These are phyloP conservation scores for Paxillus ammoniavirescens DNA, from an alignment of 768 basidiomycete genomes.

Conservation along the genomic window DNA sequence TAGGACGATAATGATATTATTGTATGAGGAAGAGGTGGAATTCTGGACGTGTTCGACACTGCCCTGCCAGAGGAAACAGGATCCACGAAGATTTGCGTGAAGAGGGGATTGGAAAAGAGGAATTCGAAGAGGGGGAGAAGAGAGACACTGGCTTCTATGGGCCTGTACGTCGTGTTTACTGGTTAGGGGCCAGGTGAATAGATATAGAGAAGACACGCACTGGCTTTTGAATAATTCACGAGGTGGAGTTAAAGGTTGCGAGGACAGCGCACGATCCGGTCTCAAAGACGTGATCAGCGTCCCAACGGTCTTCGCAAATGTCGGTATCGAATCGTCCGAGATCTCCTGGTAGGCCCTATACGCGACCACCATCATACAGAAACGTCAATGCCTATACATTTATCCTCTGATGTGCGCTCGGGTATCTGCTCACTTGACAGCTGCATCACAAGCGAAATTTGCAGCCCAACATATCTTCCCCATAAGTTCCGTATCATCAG, in stretches of 20 bases:
- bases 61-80: slow-evolving; percentile 29
- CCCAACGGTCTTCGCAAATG: slow-evolving; percentile 49
- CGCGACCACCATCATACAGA: not conserved
- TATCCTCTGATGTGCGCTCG: not conserved
- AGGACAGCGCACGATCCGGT: slow-evolving; percentile 52
- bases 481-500: slow-evolving; percentile 50
- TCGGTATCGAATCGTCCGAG: slow-evolving; percentile 50
- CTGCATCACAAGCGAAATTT: slow-evolving; percentile 48
- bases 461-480: slow-evolving; percentile 56
- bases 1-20: slow-evolving; percentile 63
- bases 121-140: slow-evolving; percentile 65
- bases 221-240: slow-evolving; percentile 57
- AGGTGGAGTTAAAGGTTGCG: slow-evolving; percentile 45
- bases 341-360: slow-evolving; percentile 57
- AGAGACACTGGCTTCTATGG: slow-evolving; percentile 57
- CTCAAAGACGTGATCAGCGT: slow-evolving; percentile 51
- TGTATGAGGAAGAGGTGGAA: slow-evolving; percentile 43
- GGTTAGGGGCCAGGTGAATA: not conserved
- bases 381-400: not conserved
- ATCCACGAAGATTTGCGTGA: slow-evolving; percentile 47
- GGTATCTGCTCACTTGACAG: slow-evolving; percentile 43
- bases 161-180: slow-evolving; percentile 39
- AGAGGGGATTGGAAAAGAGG: slow-evolving; percentile 47
- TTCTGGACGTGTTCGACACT: slow-evolving; percentile 15
- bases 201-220: slow-evolving; percentile 31